Conservation (phyloP, 179 eudicot species). For the Silene noctiflora region DNA sequence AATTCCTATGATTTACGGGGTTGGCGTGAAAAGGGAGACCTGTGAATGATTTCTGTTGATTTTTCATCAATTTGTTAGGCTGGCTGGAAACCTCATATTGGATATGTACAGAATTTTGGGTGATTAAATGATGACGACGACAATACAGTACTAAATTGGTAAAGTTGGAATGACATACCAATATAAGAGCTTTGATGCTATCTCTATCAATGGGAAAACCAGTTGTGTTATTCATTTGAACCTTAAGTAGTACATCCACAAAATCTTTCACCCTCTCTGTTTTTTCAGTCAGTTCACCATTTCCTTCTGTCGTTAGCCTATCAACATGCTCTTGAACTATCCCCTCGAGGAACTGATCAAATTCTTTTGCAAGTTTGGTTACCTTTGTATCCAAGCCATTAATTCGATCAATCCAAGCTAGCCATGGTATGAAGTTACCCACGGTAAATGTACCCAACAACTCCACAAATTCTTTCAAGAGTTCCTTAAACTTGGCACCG, state of each 20-base stretch:
- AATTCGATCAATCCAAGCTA: constrained; percentile 37
- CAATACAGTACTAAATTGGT: background rate
- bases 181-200: constrained; percentile 34
- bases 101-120: background rate
- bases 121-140: background rate
- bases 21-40: background rate
- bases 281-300: constrained; percentile 8
- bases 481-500: constrained; percentile 29
- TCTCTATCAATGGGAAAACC: constrained; percentile 30
- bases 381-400: constrained; percentile 33
- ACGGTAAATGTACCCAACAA: constrained; percentile 39
- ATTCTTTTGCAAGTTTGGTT: constrained; percentile 32
- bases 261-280: constrained; percentile 27
- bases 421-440: constrained; percentile 45
- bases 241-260: constrained; percentile 32
- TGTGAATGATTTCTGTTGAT: background rate
- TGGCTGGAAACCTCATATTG: background rate
- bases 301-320: constrained; percentile 3
- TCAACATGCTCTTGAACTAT: constrained; percentile 32
- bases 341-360: constrained; percentile 36
- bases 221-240: constrained; percentile 27
- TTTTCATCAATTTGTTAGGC: background rate
- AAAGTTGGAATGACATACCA: constrained; percentile 24
- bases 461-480: constrained; percentile 33
- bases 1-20: background rate